Conservation (phyloP, 352 stramenopile genomes). For the Globisporangium lucens region DNA sequence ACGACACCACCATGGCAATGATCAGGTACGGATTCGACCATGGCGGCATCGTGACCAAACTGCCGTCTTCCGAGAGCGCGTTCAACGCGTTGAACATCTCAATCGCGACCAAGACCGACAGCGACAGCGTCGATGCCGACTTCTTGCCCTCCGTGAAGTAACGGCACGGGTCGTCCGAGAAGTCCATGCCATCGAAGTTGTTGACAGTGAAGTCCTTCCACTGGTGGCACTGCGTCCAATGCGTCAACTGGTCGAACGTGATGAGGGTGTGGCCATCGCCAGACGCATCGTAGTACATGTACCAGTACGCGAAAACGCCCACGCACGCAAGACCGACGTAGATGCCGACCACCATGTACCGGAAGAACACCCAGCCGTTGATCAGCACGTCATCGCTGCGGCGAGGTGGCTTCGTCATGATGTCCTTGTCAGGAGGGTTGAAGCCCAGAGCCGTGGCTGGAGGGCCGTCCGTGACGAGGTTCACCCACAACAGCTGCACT, state of each 20-base stretch:
- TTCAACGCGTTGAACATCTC: slow-evolving; percentile 97
- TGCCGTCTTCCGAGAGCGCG: slow-evolving; percentile 91
- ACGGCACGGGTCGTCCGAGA: slow-evolving; percentile 87
- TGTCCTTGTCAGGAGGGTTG: slow-evolving; percentile 97
- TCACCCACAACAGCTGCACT: slow-evolving; percentile 99
- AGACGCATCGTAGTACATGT: slow-evolving; percentile 89
- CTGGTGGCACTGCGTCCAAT: slow-evolving; percentile 89
- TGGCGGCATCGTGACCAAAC: slow-evolving; percentile 90
- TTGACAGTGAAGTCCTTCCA: slow-evolving; percentile 92
- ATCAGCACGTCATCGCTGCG: slow-evolving; percentile 97
- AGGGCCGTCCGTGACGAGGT: slow-evolving; percentile 99
- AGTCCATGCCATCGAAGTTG: slow-evolving; percentile 89
- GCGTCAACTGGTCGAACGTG: slow-evolving; percentile 86
- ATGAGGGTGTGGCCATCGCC: slow-evolving; percentile 91
- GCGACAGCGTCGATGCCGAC: slow-evolving; percentile 90
- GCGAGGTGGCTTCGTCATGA: slow-evolving; percentile 96
- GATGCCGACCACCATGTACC: slow-evolving; percentile 96
- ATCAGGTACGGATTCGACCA: slow-evolving; percentile 94
- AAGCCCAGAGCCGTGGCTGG: slow-evolving; percentile 98
- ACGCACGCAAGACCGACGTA: slow-evolving; percentile 92
- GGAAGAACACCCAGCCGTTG: slow-evolving; percentile 96
- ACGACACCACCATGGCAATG: slow-evolving; percentile 91
- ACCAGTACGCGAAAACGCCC: slow-evolving; percentile 93
- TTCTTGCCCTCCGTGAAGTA: slow-evolving; percentile 94
- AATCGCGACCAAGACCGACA: slow-evolving; percentile 93